phyloP scores from a whole-genome alignment of 2,329 filamentous ascomycete genomes.

The Fusarium nygamai region DNA sequence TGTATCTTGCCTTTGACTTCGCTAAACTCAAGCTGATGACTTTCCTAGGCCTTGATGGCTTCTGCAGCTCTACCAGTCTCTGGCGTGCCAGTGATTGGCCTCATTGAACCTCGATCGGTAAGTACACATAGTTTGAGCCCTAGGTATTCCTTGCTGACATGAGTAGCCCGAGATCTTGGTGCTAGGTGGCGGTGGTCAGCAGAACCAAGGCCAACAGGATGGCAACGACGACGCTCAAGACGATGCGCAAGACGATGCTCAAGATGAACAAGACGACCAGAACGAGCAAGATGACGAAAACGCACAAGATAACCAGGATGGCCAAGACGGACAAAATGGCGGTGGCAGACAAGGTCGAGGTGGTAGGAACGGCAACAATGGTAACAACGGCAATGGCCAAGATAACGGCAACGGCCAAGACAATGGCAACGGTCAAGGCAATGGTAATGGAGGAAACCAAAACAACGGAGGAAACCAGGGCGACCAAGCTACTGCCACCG shows the following conservation, averaged over 20 bases:
- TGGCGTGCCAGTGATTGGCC: slow-evolving; percentile 11
- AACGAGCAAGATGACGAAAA: not conserved
- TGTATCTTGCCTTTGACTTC: rapidly evolving
- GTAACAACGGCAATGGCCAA: not conserved
- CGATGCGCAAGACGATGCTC: not conserved
- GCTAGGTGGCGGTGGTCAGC: not conserved
- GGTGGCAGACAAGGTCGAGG: not conserved
- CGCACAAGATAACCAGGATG: not conserved
- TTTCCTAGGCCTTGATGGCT: slow-evolving; percentile 17
- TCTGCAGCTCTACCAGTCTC: slow-evolving; percentile 11
- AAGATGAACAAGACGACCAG: not conserved
- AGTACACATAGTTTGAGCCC: rapidly evolving
- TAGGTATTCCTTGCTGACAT: not conserved
- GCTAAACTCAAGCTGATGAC: rapidly evolving
- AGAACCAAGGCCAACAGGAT: not conserved
- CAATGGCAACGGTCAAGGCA: not conserved
- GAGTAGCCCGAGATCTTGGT: not conserved
- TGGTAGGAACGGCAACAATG: not conserved
- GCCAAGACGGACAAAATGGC: not conserved
- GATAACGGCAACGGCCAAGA: not conserved
- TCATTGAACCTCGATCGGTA: slow-evolving; percentile 5
- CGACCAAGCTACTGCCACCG: not conserved
- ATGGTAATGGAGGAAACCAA: not conserved
- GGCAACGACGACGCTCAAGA: not conserved
- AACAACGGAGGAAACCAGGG: not conserved